Percentiles rank a stretch among this genome's conserved stretches.
Conservation (phyloP, 2,329 filamentous ascomycete genomes). For the Ploettnerulaceae sp. region DNA sequence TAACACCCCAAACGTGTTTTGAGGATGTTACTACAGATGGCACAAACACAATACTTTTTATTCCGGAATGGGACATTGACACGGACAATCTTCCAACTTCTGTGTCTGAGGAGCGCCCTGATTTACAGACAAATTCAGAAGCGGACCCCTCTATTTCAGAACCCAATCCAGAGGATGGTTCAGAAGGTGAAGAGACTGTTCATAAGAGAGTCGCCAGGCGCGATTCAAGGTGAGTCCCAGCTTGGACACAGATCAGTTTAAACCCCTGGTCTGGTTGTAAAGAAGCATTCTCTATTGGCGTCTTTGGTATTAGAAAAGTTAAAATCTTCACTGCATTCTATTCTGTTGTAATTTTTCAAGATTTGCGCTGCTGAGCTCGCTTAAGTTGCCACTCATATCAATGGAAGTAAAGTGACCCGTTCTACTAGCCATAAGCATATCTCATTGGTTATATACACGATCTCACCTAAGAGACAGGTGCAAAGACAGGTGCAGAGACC, state of each 20-base stretch:
- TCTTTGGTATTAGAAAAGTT: too few species aligned
- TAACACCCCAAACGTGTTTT: neutral
- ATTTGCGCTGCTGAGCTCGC: too few species aligned
- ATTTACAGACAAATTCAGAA: neutral
- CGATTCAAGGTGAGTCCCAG: constrained; percentile 13
- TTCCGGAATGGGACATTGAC: neutral
- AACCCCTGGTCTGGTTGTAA: too few species aligned
- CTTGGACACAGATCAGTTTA: too few species aligned
- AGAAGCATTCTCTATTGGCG: too few species aligned
- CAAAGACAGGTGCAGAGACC: too few species aligned
- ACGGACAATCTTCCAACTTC: neutral
- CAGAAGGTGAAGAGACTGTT: constrained; percentile 9
- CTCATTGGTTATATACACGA: constrained; percentile 9
- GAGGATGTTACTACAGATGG: neutral
- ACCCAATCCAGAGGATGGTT: neutral
- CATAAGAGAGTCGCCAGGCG: constrained; percentile 10
- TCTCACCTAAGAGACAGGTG: constrained; percentile 10
- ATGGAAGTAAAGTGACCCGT: too few species aligned
- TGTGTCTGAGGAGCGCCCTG: neutral
- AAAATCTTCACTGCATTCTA: too few species aligned
- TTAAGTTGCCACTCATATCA: too few species aligned
- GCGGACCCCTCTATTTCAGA: neutral
- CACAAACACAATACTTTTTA: neutral
- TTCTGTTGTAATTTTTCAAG: too few species aligned
- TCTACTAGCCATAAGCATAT: too few species aligned